Base-by-base conservation (phyloP, 108 stramenopile species). In the Stephanodiscus minutulus region DNA sequence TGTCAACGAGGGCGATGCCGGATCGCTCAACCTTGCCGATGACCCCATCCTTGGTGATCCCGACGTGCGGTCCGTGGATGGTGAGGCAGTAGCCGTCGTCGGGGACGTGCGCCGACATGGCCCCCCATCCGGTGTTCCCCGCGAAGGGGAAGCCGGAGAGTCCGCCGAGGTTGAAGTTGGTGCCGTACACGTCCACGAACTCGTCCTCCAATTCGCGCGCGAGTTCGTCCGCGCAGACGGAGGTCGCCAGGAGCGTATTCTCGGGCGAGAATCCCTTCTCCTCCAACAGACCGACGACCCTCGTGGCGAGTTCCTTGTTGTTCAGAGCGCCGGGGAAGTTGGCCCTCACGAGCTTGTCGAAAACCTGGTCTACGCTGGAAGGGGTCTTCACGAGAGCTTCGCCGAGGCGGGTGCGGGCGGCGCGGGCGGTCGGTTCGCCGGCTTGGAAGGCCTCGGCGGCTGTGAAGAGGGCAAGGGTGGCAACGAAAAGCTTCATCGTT, bases 81-180 rank as follows among this genome's bases (percentile, higher is more conserved):
- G 85, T 69, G 54, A 89, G 61, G 58, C 79, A 81, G 11, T 62
- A 81, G 28, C 88, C 88, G n/a, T 75, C 84, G 52, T 87, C 85
- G 3, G 88, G 86, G 24, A 89, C 82, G 77, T 89, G 88, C 13
- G 72, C 72, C 35, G 88, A 77, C 84, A 89, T 85, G 74, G 88
- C 88, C 29, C 85, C 85, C 61, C 86, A 89, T 48, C 83, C 78
- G 20, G 84, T 85, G 36, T 82, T 81, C 50, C 88, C 88, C 0
- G 83, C 88, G 55, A 86, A 84, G 0, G 88, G 82, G 47, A 89
- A 87, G 50, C 88, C 88, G n/a, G 86, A 78, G n/a, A 90, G 71
- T 31, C 89, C 88, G 20, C 86, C 86, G 77, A 87, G 81, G 61
- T 68, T 61, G 59, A 87, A 90, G 72, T 82, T 82, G 50, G 73